Conservation (phyloP, 768 basidiomycete species). For the Collybia sordida region DNA sequence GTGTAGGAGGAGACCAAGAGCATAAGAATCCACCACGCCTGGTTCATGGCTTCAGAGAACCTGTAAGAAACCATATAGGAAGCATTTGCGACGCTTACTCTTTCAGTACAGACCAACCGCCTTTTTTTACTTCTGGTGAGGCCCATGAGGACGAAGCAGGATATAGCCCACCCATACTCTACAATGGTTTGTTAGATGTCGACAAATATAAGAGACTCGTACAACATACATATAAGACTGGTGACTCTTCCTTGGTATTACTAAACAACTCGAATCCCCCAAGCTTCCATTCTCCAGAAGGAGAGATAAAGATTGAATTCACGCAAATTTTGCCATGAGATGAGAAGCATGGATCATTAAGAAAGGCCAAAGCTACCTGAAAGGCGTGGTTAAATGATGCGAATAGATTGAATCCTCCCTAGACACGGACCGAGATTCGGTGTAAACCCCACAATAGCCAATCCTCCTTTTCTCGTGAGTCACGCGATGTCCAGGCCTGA, state of each 20-base stretch:
- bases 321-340: conserved; percentile 80
- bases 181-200: conserved; percentile 15
- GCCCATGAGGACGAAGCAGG: conserved; percentile 63
- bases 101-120: conserved; percentile 81
- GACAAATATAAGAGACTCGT: conserved; percentile 7
- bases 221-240: conserved; percentile 70
- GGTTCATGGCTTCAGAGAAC: conserved; percentile 40
- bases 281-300: conserved; percentile 95
- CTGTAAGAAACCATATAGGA: not conserved
- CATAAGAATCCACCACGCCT: conserved; percentile 81
- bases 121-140: conserved; percentile 86
- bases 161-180: conserved; percentile 68
- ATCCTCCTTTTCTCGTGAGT: conserved; percentile 70
- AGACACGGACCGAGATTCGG: conserved; percentile 71
- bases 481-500: conserved; percentile 60
- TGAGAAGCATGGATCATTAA: conserved; percentile 81
- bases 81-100: conserved; percentile 50
- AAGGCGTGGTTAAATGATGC: conserved; percentile 2
- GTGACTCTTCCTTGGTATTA: conserved; percentile 73
- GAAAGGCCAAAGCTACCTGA: conserved; percentile 85
- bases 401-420: not conserved
- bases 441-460: conserved; percentile 95
- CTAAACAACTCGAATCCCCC: conserved; percentile 93
- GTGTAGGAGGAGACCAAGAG: conserved; percentile 84
- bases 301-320: conserved; percentile 86